phyloP scores from a whole-genome alignment of 2,329 filamentous ascomycete genomes.

The Phaeoacremonium minimum region DNA sequence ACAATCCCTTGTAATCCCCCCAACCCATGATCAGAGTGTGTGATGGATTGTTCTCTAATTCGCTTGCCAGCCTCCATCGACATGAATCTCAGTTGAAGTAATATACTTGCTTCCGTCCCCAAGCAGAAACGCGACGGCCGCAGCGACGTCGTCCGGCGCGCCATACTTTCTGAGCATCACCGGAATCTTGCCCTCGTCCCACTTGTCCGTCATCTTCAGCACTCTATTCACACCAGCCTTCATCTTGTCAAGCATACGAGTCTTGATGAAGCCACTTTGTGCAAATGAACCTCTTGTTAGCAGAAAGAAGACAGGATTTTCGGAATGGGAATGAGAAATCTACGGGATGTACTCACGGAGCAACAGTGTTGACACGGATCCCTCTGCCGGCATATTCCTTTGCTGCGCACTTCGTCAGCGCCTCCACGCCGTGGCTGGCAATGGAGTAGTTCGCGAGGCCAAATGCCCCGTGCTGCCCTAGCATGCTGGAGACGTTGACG shows the following conservation, averaged over 20 bases:
- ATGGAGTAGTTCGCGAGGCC: not conserved
- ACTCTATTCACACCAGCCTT: no score
- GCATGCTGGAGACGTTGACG: not conserved
- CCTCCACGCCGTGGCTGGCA: not conserved
- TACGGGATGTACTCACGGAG: not conserved
- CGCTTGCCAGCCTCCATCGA: no score
- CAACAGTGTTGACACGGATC: not conserved
- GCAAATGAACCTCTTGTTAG: slow-evolving; percentile 12
- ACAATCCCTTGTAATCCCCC: no score
- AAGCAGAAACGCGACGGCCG: not conserved
- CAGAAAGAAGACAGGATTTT: not conserved
- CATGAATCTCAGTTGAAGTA: no score
- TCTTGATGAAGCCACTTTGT: slow-evolving; percentile 27
- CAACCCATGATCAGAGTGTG: no score
- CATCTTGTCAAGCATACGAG: slow-evolving; percentile 39
- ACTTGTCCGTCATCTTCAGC: no score
- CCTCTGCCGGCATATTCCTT: not conserved
- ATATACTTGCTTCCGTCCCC: no score
- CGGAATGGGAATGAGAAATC: no score
- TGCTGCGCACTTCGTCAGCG: not conserved
- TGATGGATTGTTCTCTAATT: no score
- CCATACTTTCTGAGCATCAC: not conserved
- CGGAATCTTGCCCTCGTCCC: no score
- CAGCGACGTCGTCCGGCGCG: not conserved
- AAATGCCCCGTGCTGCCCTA: not conserved